These are phyloP conservation scores for Carex littledalei DNA, from an alignment of 176 grass and related monocot genomes.

Conservation along the genomic window DNA sequence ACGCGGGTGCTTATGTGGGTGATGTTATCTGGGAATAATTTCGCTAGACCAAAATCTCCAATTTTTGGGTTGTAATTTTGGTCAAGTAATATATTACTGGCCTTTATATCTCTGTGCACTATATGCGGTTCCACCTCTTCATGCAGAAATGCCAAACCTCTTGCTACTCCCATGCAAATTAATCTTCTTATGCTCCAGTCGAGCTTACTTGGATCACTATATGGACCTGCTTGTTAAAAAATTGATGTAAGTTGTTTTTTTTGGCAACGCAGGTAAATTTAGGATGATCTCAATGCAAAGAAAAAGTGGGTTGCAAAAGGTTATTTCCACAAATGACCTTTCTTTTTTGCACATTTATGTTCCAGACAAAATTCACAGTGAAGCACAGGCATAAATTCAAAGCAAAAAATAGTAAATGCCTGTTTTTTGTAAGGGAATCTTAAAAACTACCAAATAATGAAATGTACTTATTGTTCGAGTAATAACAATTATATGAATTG, in stretches of 20 bases:
- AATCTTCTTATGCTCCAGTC: constrained; percentile 68
- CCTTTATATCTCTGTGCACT: constrained; percentile 95
- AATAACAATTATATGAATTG: not conserved
- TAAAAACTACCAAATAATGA: not conserved
- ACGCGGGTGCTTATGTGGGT: constrained; percentile 93
- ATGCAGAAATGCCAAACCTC: constrained; percentile 68
- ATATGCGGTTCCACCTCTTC: constrained; percentile 69
- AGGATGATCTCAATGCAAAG: not conserved
- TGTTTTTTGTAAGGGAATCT: not conserved
- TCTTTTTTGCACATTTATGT: not conserved
- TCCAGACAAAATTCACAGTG: not conserved
- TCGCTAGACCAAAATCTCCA: constrained; percentile 90
- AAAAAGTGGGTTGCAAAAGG: constrained; percentile 15
- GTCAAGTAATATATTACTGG: constrained; percentile 90
- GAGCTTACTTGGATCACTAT: constrained; percentile 58
- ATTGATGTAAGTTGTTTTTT: not conserved
- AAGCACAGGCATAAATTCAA: not conserved
- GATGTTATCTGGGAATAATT: constrained; percentile 93
- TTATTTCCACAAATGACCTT: not conserved
- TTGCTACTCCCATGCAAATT: constrained; percentile 63
- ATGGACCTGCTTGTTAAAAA: constrained; percentile 36
- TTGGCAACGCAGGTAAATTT: not conserved
- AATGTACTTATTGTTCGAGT: not conserved
- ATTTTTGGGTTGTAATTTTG: constrained; percentile 63
- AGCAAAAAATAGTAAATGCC: not conserved